Evolutionary conservation across 2,329 filamentous ascomycete species (phyloP).

Genomic region (Rhexocercosporidium sp.): DNA sequence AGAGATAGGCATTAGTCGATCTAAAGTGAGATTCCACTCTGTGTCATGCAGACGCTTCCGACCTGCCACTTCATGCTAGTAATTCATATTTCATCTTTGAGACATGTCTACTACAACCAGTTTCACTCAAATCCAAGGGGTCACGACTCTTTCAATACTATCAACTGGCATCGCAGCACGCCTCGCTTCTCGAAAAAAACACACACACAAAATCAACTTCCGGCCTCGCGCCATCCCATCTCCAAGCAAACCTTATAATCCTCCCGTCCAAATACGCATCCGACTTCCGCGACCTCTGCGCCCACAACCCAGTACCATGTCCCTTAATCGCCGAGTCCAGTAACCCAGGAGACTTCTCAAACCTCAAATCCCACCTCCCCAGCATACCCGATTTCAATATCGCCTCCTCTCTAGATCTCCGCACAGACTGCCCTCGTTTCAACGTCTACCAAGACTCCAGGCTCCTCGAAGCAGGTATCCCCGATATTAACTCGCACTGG

Average conservation of each 20-base stretch:
- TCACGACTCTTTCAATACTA: constrained; percentile 11
- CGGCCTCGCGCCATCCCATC: constrained; percentile 58
- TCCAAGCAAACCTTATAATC: constrained; percentile 68
- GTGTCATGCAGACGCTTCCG: neutral
- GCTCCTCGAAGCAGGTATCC: constrained; percentile 45
- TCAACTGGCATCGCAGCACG: constrained; percentile 28
- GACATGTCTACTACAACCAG: neutral
- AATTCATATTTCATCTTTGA: too few species aligned
- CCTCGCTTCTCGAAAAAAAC: constrained; percentile 24
- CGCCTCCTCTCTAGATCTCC: constrained; percentile 56
- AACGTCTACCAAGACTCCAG: constrained; percentile 59
- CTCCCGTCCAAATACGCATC: constrained; percentile 60
- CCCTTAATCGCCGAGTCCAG: constrained; percentile 61
- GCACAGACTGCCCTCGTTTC: constrained; percentile 62
- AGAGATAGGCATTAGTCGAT: neutral
- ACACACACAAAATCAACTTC: constrained; percentile 48
- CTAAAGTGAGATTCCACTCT: neutral
- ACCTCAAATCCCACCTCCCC: constrained; percentile 46
- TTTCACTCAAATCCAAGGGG: neutral
- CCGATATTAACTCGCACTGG: constrained; percentile 58
- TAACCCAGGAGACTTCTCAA: constrained; percentile 48
- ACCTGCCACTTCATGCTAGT: too few species aligned
- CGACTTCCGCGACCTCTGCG: constrained; percentile 64
- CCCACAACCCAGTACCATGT: constrained; percentile 66
- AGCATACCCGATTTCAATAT: constrained; percentile 42